Base-by-base conservation (phyloP, 345 rosid species). In the Litchi chinensis region DNA sequence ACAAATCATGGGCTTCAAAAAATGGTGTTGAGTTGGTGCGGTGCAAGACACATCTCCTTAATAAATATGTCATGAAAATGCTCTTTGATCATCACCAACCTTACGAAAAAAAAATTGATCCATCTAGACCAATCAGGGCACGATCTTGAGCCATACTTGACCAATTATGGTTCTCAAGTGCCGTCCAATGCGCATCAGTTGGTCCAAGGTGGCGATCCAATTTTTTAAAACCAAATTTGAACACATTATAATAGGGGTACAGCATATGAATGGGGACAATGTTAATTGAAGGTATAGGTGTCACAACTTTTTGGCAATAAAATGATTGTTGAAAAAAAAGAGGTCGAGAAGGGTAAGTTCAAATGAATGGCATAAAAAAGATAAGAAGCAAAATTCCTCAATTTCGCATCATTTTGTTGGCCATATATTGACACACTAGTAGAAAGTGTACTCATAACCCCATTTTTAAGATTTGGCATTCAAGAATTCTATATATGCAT, bases 371-470 rank as follows among this genome's bases (percentile, higher is more conserved):
- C 76, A 50, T 10, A 5, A 50, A 3, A 60, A 84, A 89, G 86
- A 88, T 85, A 85, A 86, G 92, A 85, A 85, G 83, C 84, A 83
- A 89, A 68, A 86, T 87, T 82, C 86, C 85, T 87, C 85, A 67
- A 80, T 59, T 70, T 72, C 78, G 79, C 77, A 95, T 95, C 83
- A 95, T 95, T 79, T 84, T 91, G 97, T 91, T 95, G 87, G 97
- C 98, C 98, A 93, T 86, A 86, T 80, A 69, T 82, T 70, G 68
- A 74, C 87, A 76, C 87, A 81, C 79, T 50, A 50, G 78, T 70
- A 46, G 78, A 86, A 84, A 85, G 85, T 80, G 86, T 76, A 87
- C 83, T 87, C 87, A 83, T 82, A 59, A 37, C 80, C 78, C 79
- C 77, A 71, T 79, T 72, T 68, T 68, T 66, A 24, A 6, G 13